Conservation (phyloP, 768 basidiomycete genomes). For the Galerina sulciceps region DNA sequence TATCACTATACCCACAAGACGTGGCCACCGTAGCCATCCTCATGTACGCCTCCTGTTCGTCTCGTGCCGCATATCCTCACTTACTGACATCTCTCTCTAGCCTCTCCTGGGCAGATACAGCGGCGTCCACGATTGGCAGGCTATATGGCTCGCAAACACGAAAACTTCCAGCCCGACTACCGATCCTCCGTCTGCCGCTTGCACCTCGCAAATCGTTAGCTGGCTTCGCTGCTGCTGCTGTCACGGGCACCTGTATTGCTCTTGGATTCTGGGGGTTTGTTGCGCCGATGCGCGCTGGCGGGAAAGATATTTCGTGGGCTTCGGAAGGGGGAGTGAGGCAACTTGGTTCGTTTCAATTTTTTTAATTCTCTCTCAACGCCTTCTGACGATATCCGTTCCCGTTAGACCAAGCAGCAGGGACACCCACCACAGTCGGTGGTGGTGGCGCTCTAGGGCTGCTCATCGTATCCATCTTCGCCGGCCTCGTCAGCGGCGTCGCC, state of each 20-base stretch:
- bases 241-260: conserved; percentile 73
- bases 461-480: conserved; percentile 64
- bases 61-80: neutral
- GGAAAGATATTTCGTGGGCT: conserved; percentile 52
- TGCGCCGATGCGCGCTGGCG: conserved; percentile 47
- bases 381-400: too few relatives aligned
- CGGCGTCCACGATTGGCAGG: conserved; percentile 92
- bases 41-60: conserved; percentile 58
- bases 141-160: conserved; percentile 75
- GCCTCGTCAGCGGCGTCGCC: conserved; percentile 81
- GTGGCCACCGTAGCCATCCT: conserved; percentile 89
- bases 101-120: conserved; percentile 95
- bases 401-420: too few relatives aligned
- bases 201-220: conserved; percentile 85
- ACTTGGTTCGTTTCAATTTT: conserved; percentile 1
- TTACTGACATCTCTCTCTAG: conserved; percentile 41
- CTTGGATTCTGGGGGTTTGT: conserved; percentile 73
- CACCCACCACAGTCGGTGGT: conserved; percentile 21
- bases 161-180: conserved; percentile 42
- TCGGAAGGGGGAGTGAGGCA: conserved; percentile 56
- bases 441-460: conserved; percentile 56
- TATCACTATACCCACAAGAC: conserved; percentile 80
- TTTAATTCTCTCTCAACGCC: too few relatives aligned
- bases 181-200: conserved; percentile 63
- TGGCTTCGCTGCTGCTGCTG: conserved; percentile 77